Evolutionary conservation across 805 yeast genomes (phyloP), one percentile per base, ranked within the genome.

Genomic region (Clavispora santaluciae): DNA sequence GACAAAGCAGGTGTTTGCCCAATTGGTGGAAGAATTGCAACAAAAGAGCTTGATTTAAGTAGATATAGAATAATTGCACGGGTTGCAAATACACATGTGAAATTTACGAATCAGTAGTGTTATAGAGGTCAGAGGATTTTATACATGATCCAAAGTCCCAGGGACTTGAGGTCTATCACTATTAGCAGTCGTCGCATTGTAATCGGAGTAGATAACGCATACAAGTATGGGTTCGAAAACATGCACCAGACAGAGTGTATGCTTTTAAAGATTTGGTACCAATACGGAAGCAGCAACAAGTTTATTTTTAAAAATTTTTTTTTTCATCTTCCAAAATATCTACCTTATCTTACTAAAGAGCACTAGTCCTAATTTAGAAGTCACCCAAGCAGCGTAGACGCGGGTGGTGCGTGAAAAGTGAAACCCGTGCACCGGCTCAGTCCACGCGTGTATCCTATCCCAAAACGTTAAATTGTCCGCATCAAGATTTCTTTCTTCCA

Each of bases 1-100:
- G 39, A 45, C 71, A 16, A 51, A 51, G 20, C 64, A 61, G 33
- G 53, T 76, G 15, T 60, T 75, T 33, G 48, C 46, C 23, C 73
- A 69, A 45, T 46, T 63, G 22, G 66, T 57, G 42, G 43, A 42
- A 4, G 48, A 49, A 22, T 51, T 60, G 41, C 34, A 26, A 15
- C 39, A 25, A 6, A 39, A 40, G 34, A 45, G 47, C 9, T 10
- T 33, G n/a, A 10, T 35, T 17, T 38, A 22, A 31, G 30, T 31
- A 15, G 20, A 9, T 6, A 28, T 12, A 11, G 31, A 26, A 15
- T 15, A 15, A 15, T 15, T 28, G 31, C 31, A 28, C 31, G 8
- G 31, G 31, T 9, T 49, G 45, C 12, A 69, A 70, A 16, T 63
- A 61, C 49, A n/a, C n/a, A n/a, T n/a, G n/a, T n/a, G n/a, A n/a